Evolutionary conservation across 768 basidiomycete species (phyloP).

Genomic region (Hygrocybe punicea): DNA sequence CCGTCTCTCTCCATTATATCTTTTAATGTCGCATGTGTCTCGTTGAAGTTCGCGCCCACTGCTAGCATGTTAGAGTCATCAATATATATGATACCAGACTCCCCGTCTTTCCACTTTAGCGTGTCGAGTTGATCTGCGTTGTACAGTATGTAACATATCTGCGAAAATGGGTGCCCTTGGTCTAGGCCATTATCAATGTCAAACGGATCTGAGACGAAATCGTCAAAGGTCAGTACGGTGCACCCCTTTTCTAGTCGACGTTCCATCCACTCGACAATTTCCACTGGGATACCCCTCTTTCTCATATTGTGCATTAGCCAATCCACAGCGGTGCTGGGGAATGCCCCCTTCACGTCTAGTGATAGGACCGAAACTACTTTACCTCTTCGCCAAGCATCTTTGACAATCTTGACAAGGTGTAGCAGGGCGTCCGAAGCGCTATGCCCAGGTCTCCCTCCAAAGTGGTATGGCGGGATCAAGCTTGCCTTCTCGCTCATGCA

Average conservation of each 20-base stretch:
- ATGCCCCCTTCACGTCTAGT: conserved; percentile 40
- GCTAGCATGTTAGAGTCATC: conserved; percentile 7
- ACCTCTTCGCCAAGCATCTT: conserved; percentile 34
- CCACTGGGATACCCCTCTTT: conserved; percentile 19
- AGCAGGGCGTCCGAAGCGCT: conserved; percentile 32
- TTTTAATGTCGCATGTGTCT: conserved; percentile 3
- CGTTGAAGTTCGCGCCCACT: conserved; percentile 5
- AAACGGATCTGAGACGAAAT: conserved; percentile 16
- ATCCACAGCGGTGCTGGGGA: conserved; percentile 28
- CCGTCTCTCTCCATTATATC: no score
- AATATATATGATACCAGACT: conserved; percentile 3
- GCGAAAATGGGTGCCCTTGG: conserved; percentile 33
- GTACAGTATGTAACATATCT: no score
- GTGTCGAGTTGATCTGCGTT: conserved; percentile 20
- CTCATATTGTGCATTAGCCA: conserved; percentile 27
- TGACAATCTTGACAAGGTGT: conserved; percentile 28
- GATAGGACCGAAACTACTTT: conserved; percentile 31
- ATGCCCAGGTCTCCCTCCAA: no score
- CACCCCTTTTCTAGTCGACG: background rate
- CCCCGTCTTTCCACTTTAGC: background rate
- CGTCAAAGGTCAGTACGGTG: conserved; percentile 21
- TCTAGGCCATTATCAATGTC: conserved; percentile 25
- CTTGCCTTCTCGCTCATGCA: no score
- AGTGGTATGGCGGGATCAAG: no score
- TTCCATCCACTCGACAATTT: conserved; percentile 15